Evolutionary conservation across 441 rosid species (phyloP).

Genomic region (Brassica hybrid): DNA sequence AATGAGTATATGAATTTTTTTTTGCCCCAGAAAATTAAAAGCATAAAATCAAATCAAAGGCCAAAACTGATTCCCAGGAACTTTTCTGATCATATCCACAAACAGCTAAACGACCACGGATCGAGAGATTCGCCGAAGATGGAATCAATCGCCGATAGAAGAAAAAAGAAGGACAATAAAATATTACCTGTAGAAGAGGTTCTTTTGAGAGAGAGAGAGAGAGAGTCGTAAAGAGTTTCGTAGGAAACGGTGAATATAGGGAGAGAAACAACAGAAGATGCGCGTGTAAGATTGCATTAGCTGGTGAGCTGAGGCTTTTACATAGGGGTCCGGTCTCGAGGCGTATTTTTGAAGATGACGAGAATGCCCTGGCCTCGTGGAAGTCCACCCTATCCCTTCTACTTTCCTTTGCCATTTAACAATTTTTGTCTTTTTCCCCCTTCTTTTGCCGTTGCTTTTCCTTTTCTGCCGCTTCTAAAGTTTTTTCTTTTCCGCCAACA

Average conservation of each 20-base stretch:
- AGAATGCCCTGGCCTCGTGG: conserved; percentile 24
- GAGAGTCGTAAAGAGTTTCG: conserved; percentile 28
- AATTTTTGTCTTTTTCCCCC: conserved; percentile 41
- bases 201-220: conserved; percentile 30
- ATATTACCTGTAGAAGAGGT: conserved; percentile 26
- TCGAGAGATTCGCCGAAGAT: conserved; percentile 12
- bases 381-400: conserved; percentile 37
- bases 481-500: neutral
- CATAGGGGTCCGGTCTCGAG: conserved; percentile 23
- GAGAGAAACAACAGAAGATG: conserved; percentile 7
- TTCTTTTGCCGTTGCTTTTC: conserved; percentile 24
- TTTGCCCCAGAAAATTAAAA: neutral
- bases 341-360: conserved; percentile 25
- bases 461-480: conserved; percentile 31
- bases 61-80: conserved; percentile 25
- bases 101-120: conserved; percentile 31
- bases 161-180: neutral
- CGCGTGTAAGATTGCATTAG: conserved; percentile 28
- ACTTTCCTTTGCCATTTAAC: conserved; percentile 34
- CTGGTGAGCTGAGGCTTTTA: conserved; percentile 18
- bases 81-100: conserved; percentile 27
- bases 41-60: neutral
- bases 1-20: neutral
- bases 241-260: conserved; percentile 43
- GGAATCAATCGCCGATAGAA: neutral